Conservation (phyloP, 2,329 filamentous ascomycete genomes). For the Venturia asperata region DNA sequence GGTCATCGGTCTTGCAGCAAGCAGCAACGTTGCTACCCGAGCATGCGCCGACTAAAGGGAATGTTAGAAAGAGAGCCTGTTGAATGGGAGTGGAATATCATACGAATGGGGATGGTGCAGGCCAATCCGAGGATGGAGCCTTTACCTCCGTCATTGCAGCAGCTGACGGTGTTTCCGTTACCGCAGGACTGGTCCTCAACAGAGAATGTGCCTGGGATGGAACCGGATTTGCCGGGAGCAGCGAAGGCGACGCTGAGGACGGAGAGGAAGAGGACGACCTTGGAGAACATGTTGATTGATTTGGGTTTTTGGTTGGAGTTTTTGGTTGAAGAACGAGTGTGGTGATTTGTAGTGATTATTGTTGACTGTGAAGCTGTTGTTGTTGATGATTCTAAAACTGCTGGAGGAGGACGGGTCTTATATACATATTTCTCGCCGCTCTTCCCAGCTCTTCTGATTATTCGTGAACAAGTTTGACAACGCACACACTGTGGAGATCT, state of each 20-base stretch:
- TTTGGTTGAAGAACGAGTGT: conserved; percentile 9
- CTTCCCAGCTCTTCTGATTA: not conserved
- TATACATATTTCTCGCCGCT: conserved; percentile 8
- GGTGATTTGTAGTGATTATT: not conserved
- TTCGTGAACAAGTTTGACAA: not conserved
- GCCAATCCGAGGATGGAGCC: not conserved
- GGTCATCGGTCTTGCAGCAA: conserved; percentile 2
- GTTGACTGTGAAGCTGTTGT: conserved; percentile 9
- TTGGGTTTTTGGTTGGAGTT: conserved; percentile 6
- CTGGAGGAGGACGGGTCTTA: not conserved
- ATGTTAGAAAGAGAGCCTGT: not conserved
- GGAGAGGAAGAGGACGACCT: conserved; percentile 9
- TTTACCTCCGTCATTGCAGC: not conserved
- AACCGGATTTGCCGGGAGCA: not conserved
- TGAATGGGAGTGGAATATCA: not conserved
- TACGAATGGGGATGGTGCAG: not conserved
- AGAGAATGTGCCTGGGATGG: not conserved
- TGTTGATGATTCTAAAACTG: conserved; percentile 7
- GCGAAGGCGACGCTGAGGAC: conserved; percentile 8
- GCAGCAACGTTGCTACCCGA: not conserved
- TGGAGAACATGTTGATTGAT: conserved; percentile 13
- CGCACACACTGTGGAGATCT: not conserved
- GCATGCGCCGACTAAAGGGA: not conserved
- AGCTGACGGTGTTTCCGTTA: not conserved
- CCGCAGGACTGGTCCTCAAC: not conserved